phyloP scores from a whole-genome alignment of 805 yeast species.

The Candida ipomoeae region DNA sequence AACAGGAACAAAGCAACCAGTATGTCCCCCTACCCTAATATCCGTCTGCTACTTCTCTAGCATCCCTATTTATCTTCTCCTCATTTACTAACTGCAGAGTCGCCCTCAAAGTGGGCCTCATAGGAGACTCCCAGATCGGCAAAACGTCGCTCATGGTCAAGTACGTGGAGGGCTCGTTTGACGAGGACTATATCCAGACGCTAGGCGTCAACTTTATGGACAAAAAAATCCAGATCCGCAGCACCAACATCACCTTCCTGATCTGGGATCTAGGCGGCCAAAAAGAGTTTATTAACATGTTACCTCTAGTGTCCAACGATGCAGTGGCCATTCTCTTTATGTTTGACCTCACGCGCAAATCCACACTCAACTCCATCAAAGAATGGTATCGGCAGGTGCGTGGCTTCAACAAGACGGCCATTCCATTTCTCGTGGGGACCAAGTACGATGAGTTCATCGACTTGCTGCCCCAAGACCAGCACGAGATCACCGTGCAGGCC shows the following conservation, averaged over 20 bases:
- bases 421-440: slow-evolving; percentile 89
- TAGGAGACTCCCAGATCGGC: slow-evolving; percentile 96
- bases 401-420: slow-evolving; percentile 84
- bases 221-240: slow-evolving; percentile 74
- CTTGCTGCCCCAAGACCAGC: slow-evolving; percentile 73
- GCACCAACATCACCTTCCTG: slow-evolving; percentile 84
- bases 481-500: slow-evolving; percentile 77
- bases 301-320: slow-evolving; percentile 86
- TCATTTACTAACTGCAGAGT: slow-evolving; percentile 35
- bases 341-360: slow-evolving; percentile 82
- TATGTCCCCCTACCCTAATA: slow-evolving; percentile 19
- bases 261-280: slow-evolving; percentile 98
- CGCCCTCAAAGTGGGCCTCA: slow-evolving; percentile 80
- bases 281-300: slow-evolving; percentile 90
- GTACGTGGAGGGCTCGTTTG: slow-evolving; percentile 92
- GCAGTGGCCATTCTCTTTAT: slow-evolving; percentile 87
- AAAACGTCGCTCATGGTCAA: slow-evolving; percentile 95
- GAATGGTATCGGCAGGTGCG: slow-evolving; percentile 94
- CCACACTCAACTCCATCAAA: slow-evolving; percentile 80
- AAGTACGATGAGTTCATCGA: slow-evolving; percentile 86
- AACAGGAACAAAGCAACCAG: slow-evolving; percentile 33
- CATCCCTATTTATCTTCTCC: background rate
- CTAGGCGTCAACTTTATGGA: slow-evolving; percentile 95
- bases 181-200: slow-evolving; percentile 89
- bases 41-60: background rate